A percentile compares a stretch with the other conserved stretches of the same genome.
These are phyloP conservation scores for Sugiyamaella chiloensis DNA, from an alignment of 805 yeast species.

Conservation along the genomic window DNA sequence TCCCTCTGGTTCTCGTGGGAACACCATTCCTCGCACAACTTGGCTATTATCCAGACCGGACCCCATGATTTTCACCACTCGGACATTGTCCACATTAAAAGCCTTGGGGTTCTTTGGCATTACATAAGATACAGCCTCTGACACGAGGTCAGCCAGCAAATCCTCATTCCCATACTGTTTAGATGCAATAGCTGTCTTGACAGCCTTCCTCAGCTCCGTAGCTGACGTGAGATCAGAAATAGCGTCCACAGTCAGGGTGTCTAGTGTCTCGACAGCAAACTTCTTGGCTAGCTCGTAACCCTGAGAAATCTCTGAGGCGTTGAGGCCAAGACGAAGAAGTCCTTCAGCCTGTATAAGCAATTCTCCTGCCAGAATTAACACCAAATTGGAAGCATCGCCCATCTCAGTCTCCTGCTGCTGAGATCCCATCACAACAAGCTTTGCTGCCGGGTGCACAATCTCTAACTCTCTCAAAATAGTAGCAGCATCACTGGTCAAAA, in stretches of 20 bases:
- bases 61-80: conserved; percentile 98
- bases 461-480: conserved; percentile 92
- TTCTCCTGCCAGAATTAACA: conserved; percentile 90
- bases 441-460: conserved; percentile 96
- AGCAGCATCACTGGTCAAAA: conserved; percentile 96
- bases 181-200: conserved; percentile 85
- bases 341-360: conserved; percentile 82
- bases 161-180: conserved; percentile 91
- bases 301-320: conserved; percentile 87
- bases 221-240: conserved; percentile 56
- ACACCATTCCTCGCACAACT: conserved; percentile 96
- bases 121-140: conserved; percentile 79
- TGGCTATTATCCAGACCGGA: conserved; percentile 66
- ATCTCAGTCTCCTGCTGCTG: conserved; percentile 96
- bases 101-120: conserved; percentile 60
- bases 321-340: conserved; percentile 76
- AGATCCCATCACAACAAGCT: conserved; percentile 91
- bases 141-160: conserved; percentile 67
- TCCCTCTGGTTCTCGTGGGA: conserved; percentile 97
- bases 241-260: conserved; percentile 48
- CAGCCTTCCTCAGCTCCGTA: conserved; percentile 61
- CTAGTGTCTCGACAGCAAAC: conserved; percentile 66
- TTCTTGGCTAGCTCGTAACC: conserved; percentile 88
- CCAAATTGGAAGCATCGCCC: conserved; percentile 96
- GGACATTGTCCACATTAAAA: conserved; percentile 88